Evolutionary conservation across 2,329 filamentous ascomycete species (phyloP).

Genomic region (Aspergillus quadrilineatus): DNA sequence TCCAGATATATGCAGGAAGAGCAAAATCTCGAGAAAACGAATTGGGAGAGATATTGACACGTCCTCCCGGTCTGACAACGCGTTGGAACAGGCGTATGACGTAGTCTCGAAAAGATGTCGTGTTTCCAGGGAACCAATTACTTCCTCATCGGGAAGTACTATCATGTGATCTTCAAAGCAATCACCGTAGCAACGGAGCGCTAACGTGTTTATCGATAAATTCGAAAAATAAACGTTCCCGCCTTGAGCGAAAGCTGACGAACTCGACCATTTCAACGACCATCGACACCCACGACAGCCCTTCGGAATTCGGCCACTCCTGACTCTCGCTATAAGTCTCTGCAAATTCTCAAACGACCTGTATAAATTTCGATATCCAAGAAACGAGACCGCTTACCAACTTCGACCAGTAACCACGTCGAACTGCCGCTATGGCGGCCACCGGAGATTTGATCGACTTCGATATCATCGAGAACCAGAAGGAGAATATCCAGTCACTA

Average conservation of each 20-base stretch:
- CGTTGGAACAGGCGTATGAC: neutral
- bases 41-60: neutral
- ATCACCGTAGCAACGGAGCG: slow-evolving; percentile 33
- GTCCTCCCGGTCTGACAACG: neutral
- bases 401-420: slow-evolving; percentile 26
- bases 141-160: slow-evolving; percentile 12
- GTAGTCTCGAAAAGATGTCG: neutral
- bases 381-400: neutral
- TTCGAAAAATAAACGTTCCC: slow-evolving; percentile 9
- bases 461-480: slow-evolving; percentile 91
- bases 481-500: slow-evolving; percentile 95
- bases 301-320: neutral
- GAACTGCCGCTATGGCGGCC: slow-evolving; percentile 49
- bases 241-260: neutral
- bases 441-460: slow-evolving; percentile 59
- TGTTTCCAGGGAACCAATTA: neutral
- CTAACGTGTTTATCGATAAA: slow-evolving; percentile 40
- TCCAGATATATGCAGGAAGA: too few species aligned
- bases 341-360: neutral
- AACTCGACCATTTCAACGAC: slow-evolving; percentile 4
- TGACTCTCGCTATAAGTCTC: neutral
- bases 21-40: too few species aligned
- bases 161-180: slow-evolving; percentile 26
- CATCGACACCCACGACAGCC: neutral
- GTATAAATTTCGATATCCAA: neutral